Conservation (phyloP, 192 early-diverging fungal species). For the Umbelopsis vinacea region DNA sequence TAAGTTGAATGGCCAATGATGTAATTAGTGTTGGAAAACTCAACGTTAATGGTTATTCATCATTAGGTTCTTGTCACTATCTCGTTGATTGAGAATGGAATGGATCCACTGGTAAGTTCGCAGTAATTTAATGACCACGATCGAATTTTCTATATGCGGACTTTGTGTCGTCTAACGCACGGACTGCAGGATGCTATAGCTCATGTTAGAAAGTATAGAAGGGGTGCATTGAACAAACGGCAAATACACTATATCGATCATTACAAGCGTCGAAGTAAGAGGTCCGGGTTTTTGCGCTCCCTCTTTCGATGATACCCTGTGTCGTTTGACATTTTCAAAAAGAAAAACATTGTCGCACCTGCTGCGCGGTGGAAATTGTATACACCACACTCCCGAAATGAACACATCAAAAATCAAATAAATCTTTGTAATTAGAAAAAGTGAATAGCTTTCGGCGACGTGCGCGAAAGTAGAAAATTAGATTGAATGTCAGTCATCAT, state of each 20-base stretch:
- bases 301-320: neutral
- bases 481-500: no score
- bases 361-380: no score
- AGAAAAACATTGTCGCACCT: neutral
- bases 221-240: conserved; percentile 52
- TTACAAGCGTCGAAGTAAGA: conserved; percentile 26
- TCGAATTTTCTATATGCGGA: neutral
- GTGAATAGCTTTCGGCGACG: no score
- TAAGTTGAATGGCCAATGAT: conserved; percentile 40
- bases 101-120: conserved; percentile 64
- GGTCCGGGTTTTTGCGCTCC: neutral
- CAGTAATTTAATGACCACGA: neutral
- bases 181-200: conserved; percentile 50
- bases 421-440: no score
- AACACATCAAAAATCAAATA: no score
- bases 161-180: neutral
- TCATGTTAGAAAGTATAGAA: conserved; percentile 44
- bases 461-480: no score
- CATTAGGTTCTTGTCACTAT: conserved; percentile 65
- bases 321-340: neutral
- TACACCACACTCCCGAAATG: no score
- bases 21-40: neutral
- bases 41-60: neutral
- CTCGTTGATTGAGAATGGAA: conserved; percentile 74
- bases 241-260: conserved; percentile 52